Evolutionary conservation across 768 basidiomycete species (phyloP).

Genomic region (Chalciporus sphaerocephalus): DNA sequence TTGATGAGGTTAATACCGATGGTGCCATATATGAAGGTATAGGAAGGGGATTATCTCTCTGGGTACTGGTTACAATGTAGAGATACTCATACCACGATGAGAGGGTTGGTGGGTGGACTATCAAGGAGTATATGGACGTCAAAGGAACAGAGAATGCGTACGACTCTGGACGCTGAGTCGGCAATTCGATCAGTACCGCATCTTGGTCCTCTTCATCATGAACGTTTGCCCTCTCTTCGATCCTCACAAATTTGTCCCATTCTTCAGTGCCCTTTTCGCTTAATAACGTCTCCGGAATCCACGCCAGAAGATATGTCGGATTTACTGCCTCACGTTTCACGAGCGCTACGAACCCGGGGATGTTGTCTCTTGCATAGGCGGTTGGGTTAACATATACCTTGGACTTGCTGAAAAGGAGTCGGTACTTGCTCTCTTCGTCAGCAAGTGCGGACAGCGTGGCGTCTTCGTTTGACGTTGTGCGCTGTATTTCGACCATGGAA

Average conservation of each 20-base stretch:
- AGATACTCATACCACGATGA: constrained; percentile 73
- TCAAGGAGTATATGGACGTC: constrained; percentile 83
- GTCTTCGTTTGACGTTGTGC: constrained; percentile 24
- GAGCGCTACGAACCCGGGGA: constrained; percentile 87
- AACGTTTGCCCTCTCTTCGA: constrained; percentile 58
- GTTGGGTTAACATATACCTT: constrained; percentile 97
- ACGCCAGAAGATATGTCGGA: constrained; percentile 78
- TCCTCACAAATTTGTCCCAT: constrained; percentile 86
- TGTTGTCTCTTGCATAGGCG: constrained; percentile 86
- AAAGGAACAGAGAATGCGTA: constrained; percentile 96
- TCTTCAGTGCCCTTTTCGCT: constrained; percentile 79
- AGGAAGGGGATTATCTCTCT: not conserved
- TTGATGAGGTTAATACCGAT: constrained; percentile 86
- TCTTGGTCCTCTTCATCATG: constrained; percentile 73
- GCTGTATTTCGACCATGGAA: constrained; percentile 78
- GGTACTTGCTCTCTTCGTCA: constrained; percentile 58
- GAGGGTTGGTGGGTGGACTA: constrained; percentile 78
- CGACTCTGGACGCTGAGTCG: constrained; percentile 77
- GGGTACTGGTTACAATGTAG: not conserved
- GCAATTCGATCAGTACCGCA: constrained; percentile 80
- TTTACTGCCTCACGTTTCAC: constrained; percentile 81
- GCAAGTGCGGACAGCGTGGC: constrained; percentile 6
- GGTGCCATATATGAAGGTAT: constrained; percentile 61
- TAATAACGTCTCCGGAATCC: constrained; percentile 87
- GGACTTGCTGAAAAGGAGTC: constrained; percentile 84